These are phyloP conservation scores for Acorus gramineus DNA, from an alignment of 106 monocot genomes.

Conservation along the genomic window DNA sequence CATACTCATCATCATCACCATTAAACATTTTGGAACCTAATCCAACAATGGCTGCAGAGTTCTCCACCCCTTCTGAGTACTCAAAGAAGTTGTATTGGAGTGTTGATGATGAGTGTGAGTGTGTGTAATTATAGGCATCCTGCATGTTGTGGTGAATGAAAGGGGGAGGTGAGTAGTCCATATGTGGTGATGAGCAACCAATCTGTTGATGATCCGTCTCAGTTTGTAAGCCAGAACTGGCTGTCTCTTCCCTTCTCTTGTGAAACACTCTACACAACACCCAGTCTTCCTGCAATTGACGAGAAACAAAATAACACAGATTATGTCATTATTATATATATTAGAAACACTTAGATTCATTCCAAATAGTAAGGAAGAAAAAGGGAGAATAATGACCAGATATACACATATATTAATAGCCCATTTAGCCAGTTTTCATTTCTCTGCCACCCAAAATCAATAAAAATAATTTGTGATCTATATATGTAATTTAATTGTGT, in stretches of 20 bases:
- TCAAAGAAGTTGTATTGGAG: constrained; percentile 16
- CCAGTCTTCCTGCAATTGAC: constrained; percentile 12
- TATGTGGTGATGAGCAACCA: constrained; percentile 6
- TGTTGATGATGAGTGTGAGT: not conserved
- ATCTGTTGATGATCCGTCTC: constrained; percentile 5
- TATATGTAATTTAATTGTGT: no score
- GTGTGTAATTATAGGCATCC: constrained; percentile 3
- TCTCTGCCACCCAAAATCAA: no score
- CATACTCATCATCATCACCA: no score
- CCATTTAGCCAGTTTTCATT: no score
- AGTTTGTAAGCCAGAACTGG: not conserved
- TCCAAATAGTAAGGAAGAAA: not conserved
- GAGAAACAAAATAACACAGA: not conserved
- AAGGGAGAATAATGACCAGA: not conserved
- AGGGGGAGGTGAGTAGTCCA: constrained; percentile 1
- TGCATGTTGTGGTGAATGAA: not conserved
- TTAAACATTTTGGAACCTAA: no score
- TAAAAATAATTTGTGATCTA: no score
- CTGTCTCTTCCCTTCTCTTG: not conserved
- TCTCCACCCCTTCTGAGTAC: constrained; percentile 18
- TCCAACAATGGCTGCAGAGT: not conserved
- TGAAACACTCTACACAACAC: constrained; percentile 15
- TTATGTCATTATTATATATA: not conserved
- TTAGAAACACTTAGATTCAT: not conserved
- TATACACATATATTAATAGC: no score